phyloP scores from a whole-genome alignment of 441 rosid genomes.

The Erodium texanum region DNA sequence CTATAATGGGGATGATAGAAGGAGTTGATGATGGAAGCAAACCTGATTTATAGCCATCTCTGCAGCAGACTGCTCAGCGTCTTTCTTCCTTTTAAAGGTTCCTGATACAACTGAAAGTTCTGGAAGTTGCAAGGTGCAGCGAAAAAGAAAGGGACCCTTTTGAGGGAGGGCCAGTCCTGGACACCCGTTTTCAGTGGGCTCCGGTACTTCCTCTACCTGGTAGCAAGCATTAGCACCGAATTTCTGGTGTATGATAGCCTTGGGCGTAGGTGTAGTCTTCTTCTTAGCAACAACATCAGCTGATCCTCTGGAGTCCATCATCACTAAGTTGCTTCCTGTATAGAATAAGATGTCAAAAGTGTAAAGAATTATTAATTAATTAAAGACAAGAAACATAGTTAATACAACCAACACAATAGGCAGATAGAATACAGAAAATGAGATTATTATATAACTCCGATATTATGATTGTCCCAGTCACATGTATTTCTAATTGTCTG shows the following conservation, averaged over 20 bases:
- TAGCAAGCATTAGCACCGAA: slow-evolving; percentile 64
- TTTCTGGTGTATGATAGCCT: slow-evolving; percentile 62
- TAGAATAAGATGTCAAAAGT: slow-evolving; percentile 3
- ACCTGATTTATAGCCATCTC: slow-evolving; percentile 73
- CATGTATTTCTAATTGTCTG: no score
- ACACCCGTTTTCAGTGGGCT: slow-evolving; percentile 49
- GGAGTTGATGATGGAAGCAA: slow-evolving; percentile 14
- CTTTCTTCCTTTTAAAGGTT: slow-evolving; percentile 65
- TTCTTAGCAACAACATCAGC: slow-evolving; percentile 25
- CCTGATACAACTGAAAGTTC: slow-evolving; percentile 53
- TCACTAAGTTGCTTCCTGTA: slow-evolving; percentile 4
- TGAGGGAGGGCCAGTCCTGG: slow-evolving; percentile 73
- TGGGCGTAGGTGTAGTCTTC: slow-evolving; percentile 48
- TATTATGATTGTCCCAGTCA: no score
- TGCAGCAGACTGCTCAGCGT: slow-evolving; percentile 89
- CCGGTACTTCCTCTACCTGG: slow-evolving; percentile 62
- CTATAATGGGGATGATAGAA: no score
- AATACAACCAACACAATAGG: no score
- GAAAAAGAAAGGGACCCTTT: slow-evolving; percentile 66
- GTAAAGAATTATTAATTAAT: neutral
- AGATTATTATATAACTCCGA: no score
- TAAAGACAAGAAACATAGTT: no score
- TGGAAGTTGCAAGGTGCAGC: slow-evolving; percentile 77
- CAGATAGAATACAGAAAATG: no score
- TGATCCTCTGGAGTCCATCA: slow-evolving; percentile 28